phyloP scores from a whole-genome alignment of 768 basidiomycete genomes.

The Mycena vitilis region DNA sequence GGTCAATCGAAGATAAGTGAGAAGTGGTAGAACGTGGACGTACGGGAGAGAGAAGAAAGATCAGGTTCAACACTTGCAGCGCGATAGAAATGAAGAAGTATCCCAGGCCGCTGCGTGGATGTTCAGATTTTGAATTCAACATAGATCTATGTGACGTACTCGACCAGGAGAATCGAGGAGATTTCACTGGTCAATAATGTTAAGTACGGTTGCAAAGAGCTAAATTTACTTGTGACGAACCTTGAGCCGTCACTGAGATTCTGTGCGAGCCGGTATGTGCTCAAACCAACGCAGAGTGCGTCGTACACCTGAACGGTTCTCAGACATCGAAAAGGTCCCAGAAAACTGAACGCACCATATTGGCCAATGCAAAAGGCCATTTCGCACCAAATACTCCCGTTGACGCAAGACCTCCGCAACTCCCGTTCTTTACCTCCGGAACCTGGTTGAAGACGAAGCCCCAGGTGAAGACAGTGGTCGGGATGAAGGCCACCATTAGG shows the following conservation, averaged over 20 bases:
- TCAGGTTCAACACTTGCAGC: conserved; percentile 9
- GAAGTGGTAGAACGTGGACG: neutral
- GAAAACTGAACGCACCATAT: neutral
- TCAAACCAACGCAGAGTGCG: conserved; percentile 1
- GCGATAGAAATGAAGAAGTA: conserved; percentile 2
- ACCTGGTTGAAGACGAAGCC: conserved; percentile 10
- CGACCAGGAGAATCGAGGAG: conserved; percentile 3
- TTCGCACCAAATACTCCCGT: conserved; percentile 8
- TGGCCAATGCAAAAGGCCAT: conserved; percentile 6
- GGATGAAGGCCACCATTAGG: conserved; percentile 7
- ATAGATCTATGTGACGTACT: neutral
- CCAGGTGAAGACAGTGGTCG: conserved; percentile 12
- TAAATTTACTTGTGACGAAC: no score
- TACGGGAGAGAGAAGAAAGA: conserved; percentile 9
- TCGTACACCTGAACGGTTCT: conserved; percentile 1
- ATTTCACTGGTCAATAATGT: neutral
- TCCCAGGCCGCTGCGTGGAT: conserved; percentile 1
- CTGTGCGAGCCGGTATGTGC: neutral
- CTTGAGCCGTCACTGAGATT: conserved; percentile 3
- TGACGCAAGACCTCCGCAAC: conserved; percentile 4
- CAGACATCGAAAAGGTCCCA: neutral
- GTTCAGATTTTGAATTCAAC: neutral
- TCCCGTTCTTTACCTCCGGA: conserved; percentile 6
- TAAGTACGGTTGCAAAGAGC: no score
- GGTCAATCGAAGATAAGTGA: neutral